Evolutionary conservation across 1,284 basidiomycete genomes (phyloP), one percentile per base, ranked within the genome.

Genomic region (Ustilago cynodontis): DNA sequence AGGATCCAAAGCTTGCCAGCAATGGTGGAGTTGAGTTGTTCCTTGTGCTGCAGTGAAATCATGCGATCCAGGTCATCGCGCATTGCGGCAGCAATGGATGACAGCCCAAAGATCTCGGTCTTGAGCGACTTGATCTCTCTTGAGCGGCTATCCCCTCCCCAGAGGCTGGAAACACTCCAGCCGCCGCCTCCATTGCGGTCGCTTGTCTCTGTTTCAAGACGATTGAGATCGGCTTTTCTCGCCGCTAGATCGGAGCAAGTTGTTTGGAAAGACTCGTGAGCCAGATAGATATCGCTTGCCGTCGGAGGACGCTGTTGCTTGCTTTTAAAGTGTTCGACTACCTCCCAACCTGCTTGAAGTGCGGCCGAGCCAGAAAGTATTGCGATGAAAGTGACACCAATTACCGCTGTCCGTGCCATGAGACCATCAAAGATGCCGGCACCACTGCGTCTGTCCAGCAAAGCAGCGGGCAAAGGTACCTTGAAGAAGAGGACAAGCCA

Each of bases 331-430:
- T 51, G 85, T 59, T 88, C 87, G 67, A 82, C 87, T 16, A 86
- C 86, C 53, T 87, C 85, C 85, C 85, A 86, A 0, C 87, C 87
- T 0, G 87, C 86, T 52, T 86, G 86, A 26, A 86, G 80, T 0
- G 87, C 86, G 39, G 85, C 87, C 9, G 85, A 86, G 4, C 87
- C 87, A 0, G 87, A 87, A 0, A 88, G 75, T 0, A 84, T 65
- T 1, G 84, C 87, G 55, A 88, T 88, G n/a, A 88, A 78, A 4
- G 83, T 73, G 16, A 87, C 84, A 9, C 87, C 87, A 2, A 87
- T 82, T 9, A 87, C 85, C 47, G 86, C 87, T 1, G 87, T 86
- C 7, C 87, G 65, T 18, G 80, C 77, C 20, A 83, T 70, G 10
- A 82, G 65, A 3, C 73, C 71, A 33, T 79, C 78, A 20, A 76